Conservation (phyloP, 371 early-diverging fungal genomes). For the Rhizomucor miehei region DNA sequence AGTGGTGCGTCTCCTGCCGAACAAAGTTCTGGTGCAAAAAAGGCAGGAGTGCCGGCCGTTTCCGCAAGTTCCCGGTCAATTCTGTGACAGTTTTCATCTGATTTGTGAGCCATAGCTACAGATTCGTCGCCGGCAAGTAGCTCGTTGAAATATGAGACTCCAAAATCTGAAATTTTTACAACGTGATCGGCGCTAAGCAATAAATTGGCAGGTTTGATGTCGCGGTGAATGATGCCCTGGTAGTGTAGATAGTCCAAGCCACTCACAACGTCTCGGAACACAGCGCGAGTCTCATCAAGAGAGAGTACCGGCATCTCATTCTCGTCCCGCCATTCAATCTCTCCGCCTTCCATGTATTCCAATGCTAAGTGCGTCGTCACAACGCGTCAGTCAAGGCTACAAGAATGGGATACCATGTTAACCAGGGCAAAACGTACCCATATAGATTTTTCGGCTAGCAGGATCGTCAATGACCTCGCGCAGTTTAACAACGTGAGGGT, state of each 20-base stretch:
- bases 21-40: conserved; percentile 97
- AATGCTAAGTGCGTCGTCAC: conserved; percentile 47
- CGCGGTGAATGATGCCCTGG: conserved; percentile 93
- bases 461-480: conserved; percentile 96
- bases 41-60: conserved; percentile 97
- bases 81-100: conserved; percentile 18
- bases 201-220: conserved; percentile 95
- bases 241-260: conserved; percentile 93
- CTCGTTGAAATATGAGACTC: conserved; percentile 80
- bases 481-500: conserved; percentile 89
- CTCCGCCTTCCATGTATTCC: conserved; percentile 91
- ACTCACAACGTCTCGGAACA: conserved; percentile 87
- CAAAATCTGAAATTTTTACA: conserved; percentile 96
- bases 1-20: conserved; percentile 52
- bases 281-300: conserved; percentile 64
- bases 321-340: conserved; percentile 83
- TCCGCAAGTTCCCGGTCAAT: conserved; percentile 84
- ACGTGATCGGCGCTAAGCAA: conserved; percentile 65
- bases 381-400: not conserved
- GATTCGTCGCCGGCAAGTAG: conserved; percentile 26
- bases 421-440: conserved; percentile 44
- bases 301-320: conserved; percentile 67
- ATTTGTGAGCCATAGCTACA: conserved; percentile 12
- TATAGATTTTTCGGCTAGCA: conserved; percentile 84
- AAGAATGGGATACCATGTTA: too few species aligned